Evolutionary conservation across 495 filamentous ascomycete genomes (phyloP).

Genomic region (Talaromyces trachyspermus): DNA sequence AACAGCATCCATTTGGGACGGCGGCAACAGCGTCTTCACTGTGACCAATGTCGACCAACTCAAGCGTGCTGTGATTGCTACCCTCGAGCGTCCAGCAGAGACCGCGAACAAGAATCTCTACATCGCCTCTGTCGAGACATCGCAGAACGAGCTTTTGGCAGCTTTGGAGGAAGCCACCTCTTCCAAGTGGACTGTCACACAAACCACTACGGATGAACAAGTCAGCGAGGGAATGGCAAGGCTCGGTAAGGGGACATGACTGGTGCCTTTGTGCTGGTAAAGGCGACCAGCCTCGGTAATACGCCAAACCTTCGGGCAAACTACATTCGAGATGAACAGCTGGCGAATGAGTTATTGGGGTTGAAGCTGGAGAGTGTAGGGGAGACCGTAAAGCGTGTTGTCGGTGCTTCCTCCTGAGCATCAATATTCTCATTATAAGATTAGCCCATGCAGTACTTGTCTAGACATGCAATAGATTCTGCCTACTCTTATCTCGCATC

Average conservation of each 20-base stretch:
- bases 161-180: slow-evolving; percentile 35
- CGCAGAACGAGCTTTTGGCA: slow-evolving; percentile 40
- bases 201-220: slow-evolving; percentile 24
- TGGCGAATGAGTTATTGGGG: slow-evolving; percentile 27
- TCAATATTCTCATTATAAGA: too few species aligned
- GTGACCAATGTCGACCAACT: slow-evolving; percentile 34
- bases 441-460: too few species aligned
- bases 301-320: slow-evolving; percentile 19
- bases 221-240: slow-evolving; percentile 21
- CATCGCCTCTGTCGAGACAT: slow-evolving; percentile 36
- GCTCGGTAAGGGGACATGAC: slow-evolving; percentile 29
- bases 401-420: neutral
- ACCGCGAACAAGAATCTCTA: slow-evolving; percentile 43
- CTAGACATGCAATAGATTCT: too few species aligned
- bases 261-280: slow-evolving; percentile 22
- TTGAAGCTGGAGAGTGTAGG: slow-evolving; percentile 22
- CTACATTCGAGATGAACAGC: slow-evolving; percentile 18
- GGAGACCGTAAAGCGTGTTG: slow-evolving; percentile 20
- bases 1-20: slow-evolving; percentile 40
- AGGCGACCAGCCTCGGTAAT: slow-evolving; percentile 21
- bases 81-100: slow-evolving; percentile 28
- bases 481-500: too few species aligned
- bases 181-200: slow-evolving; percentile 30
- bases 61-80: slow-evolving; percentile 28
- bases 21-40: slow-evolving; percentile 28